Evolutionary conservation across 176 grass and related monocot species (phyloP).

Genomic region (Oryza australiensis): DNA sequence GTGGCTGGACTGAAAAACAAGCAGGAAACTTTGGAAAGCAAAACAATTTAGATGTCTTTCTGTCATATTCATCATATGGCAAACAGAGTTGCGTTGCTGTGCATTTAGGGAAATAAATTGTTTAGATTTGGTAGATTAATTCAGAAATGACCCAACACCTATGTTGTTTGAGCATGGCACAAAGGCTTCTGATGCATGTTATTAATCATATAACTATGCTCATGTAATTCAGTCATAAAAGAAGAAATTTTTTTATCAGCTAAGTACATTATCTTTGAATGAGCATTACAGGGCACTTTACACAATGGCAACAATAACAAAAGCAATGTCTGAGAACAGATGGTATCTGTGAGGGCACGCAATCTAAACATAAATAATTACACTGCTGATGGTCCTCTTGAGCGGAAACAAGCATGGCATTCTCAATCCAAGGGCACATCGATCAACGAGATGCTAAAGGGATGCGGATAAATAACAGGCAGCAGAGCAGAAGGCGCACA

Average conservation of each 20-base stretch:
- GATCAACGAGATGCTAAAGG: not conserved
- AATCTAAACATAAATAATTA: not conserved
- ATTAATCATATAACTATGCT: not conserved
- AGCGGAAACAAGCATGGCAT: constrained; percentile 8
- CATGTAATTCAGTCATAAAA: not conserved
- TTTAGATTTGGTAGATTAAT: not conserved
- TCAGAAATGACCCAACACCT: not conserved
- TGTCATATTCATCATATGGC: not conserved
- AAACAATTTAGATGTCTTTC: not conserved
- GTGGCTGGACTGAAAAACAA: constrained; percentile 3
- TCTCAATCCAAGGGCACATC: constrained; percentile 19
- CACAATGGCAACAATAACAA: no score
- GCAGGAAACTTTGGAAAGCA: not conserved
- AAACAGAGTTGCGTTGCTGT: not conserved
- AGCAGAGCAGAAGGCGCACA: no score
- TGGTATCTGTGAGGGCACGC: not conserved
- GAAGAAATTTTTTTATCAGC: not conserved
- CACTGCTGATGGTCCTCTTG: not conserved
- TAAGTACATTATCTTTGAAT: not conserved
- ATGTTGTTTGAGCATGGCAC: not conserved
- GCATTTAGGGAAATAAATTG: not conserved
- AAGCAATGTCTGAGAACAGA: no score
- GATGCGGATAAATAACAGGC: not conserved
- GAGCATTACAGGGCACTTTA: not conserved
- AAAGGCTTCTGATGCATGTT: not conserved